Conservation (phyloP, 345 rosid genomes). For the Sapria himalayana region DNA sequence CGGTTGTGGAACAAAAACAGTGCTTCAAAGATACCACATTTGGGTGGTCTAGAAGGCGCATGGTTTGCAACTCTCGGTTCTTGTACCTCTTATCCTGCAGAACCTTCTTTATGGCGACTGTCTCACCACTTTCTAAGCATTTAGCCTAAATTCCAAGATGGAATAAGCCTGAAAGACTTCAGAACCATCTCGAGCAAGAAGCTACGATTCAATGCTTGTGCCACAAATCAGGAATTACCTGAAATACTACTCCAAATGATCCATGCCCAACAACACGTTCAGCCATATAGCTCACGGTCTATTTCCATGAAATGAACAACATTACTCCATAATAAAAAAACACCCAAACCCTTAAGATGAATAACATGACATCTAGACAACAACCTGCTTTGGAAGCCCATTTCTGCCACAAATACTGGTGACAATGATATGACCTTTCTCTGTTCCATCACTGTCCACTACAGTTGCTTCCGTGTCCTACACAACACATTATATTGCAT, state of each 20-base stretch:
- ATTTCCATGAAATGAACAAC: slow-evolving; percentile 6
- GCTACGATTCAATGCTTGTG: neutral
- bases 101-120: slow-evolving; percentile 79
- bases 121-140: slow-evolving; percentile 90
- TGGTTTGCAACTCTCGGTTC: slow-evolving; percentile 90
- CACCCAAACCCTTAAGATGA: neutral
- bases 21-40: slow-evolving; percentile 78
- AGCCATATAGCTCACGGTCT: slow-evolving; percentile 94
- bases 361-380: slow-evolving; percentile 2
- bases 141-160: slow-evolving; percentile 37
- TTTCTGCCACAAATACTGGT: slow-evolving; percentile 70
- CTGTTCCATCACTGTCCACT: slow-evolving; percentile 74
- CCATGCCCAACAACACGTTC: slow-evolving; percentile 93
- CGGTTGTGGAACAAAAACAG: slow-evolving; percentile 90
- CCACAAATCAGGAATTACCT: slow-evolving; percentile 21
- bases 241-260: slow-evolving; percentile 90
- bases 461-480: slow-evolving; percentile 83
- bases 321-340: slow-evolving; percentile 2
- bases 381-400: slow-evolving; percentile 67
- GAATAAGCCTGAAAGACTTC: neutral
- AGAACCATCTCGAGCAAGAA: neutral
- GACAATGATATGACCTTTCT: slow-evolving; percentile 65
- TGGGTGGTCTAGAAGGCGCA: slow-evolving; percentile 94
- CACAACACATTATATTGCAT: slow-evolving; percentile 1
- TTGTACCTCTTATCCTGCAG: slow-evolving; percentile 93